These are phyloP conservation scores for Chlamydomonas reinhardtii DNA, from an alignment of 163 green algal species.

Conservation along the genomic window DNA sequence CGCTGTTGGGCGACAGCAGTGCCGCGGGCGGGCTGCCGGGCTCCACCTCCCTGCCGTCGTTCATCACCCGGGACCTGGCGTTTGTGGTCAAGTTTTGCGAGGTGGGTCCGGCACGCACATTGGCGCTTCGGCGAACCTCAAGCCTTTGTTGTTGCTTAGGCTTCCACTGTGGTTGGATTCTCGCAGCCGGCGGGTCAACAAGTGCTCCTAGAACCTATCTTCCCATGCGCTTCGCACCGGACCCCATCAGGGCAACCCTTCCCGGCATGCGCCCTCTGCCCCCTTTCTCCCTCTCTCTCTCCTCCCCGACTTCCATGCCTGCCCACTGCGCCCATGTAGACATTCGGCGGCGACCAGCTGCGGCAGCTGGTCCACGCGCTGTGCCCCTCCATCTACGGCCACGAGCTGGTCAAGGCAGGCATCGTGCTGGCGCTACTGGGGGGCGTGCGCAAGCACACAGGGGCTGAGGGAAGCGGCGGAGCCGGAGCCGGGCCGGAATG, in stretches of 20 bases:
- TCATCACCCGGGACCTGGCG: slow-evolving; percentile 83
- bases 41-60: slow-evolving; percentile 62
- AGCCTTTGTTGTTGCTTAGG: too few species aligned
- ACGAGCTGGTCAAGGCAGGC: slow-evolving; percentile 93
- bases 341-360: slow-evolving; percentile 80
- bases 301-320: too few species aligned
- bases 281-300: too few species aligned
- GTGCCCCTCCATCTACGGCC: slow-evolving; percentile 92
- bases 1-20: background rate
- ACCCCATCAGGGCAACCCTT: too few species aligned
- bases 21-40: background rate
- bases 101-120: slow-evolving; percentile 48
- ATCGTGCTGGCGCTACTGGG: slow-evolving; percentile 91
- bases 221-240: too few species aligned
- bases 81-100: slow-evolving; percentile 88
- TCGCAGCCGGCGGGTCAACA: too few species aligned
- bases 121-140: too few species aligned
- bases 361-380: slow-evolving; percentile 88
- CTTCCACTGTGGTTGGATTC: too few species aligned
- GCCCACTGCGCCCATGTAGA: slow-evolving; percentile 45
- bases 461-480: slow-evolving; percentile 5
- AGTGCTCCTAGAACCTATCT: too few species aligned
- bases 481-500: background rate
- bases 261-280: too few species aligned
- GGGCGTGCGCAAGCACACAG: slow-evolving; percentile 80